A percentile compares a stretch with the other conserved stretches of the same genome.
Evolutionary conservation across 208 protist species (phyloP).

Genomic region (Lotmaria passim): DNA sequence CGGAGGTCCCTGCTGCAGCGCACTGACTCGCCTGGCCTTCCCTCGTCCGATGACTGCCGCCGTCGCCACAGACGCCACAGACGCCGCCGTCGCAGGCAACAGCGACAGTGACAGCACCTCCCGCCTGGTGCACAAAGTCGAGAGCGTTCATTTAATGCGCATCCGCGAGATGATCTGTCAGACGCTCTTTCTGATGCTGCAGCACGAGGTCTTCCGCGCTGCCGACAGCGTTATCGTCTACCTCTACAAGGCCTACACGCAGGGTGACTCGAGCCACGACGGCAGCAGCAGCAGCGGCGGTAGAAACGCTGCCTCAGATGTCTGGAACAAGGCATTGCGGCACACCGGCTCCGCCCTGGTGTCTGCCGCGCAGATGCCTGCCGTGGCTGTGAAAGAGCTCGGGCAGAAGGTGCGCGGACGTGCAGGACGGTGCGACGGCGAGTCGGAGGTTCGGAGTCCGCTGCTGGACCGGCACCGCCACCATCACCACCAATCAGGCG

Average conservation of each 20-base stretch:
- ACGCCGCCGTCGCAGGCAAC: too few relatives aligned
- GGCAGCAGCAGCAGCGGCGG: not conserved
- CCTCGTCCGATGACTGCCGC: not conserved
- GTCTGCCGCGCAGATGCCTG: not conserved
- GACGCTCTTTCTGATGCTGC: slow-evolving; percentile 45
- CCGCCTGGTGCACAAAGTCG: slow-evolving; percentile 48
- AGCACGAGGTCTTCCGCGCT: slow-evolving; percentile 43
- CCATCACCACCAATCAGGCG: too few relatives aligned
- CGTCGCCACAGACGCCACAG: not conserved
- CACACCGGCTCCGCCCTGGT: not conserved
- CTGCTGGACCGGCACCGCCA: slow-evolving; percentile 2
- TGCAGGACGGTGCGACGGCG: not conserved
- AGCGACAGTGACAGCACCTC: slow-evolving; percentile 5
- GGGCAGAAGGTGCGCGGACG: not conserved
- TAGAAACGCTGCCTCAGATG: not conserved
- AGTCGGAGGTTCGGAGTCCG: not conserved
- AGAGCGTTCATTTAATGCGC: slow-evolving; percentile 55
- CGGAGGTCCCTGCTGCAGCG: too few relatives aligned
- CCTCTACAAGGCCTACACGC: slow-evolving; percentile 54
- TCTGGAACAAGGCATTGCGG: slow-evolving; percentile 2
- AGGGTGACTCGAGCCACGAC: not conserved
- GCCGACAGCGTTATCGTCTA: slow-evolving; percentile 71
- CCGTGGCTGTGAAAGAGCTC: not conserved
- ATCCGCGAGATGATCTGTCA: slow-evolving; percentile 73
- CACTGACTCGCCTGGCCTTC: not conserved